phyloP scores from a whole-genome alignment of 495 filamentous ascomycete genomes.

The Tuber calosporum region DNA sequence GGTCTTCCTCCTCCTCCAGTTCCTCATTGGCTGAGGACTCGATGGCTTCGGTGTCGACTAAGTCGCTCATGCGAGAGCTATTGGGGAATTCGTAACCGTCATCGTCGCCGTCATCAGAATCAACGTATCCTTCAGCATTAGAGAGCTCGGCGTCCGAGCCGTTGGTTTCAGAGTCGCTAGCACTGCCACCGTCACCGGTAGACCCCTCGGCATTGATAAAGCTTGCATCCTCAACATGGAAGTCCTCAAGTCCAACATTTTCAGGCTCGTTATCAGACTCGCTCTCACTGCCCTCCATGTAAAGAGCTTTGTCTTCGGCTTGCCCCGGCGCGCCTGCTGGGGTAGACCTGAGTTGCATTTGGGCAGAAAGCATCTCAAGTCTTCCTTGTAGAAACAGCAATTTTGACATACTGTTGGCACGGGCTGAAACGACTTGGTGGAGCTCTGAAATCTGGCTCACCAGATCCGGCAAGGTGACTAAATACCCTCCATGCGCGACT shows the following conservation, averaged over 20 bases:
- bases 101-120: conserved; percentile 47
- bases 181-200: conserved; percentile 43
- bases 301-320: conserved; percentile 64
- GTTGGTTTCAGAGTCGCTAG: conserved; percentile 25
- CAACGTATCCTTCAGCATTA: conserved; percentile 10
- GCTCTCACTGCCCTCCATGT: conserved; percentile 66
- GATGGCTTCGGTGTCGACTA: conserved; percentile 25
- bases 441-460: conserved; percentile 68
- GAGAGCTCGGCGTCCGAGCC: conserved; percentile 42
- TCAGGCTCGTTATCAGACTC: conserved; percentile 46
- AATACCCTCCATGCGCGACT: conserved; percentile 86
- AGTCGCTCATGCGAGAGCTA: background rate
- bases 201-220: conserved; percentile 42
- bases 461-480: conserved; percentile 72
- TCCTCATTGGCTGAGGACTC: conserved; percentile 41
- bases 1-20: conserved; percentile 46
- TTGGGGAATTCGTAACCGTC: conserved; percentile 46
- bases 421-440: conserved; percentile 74
- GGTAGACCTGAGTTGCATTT: conserved; percentile 65
- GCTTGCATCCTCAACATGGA: conserved; percentile 40
- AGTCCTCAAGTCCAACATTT: conserved; percentile 44
- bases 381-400: conserved; percentile 86
- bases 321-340: conserved; percentile 48
- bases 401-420: conserved; percentile 71
- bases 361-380: conserved; percentile 80